Percentiles rank a stretch among this genome's conserved stretches.
Conservation (phyloP, 805 yeast species). For the Wickerhamomyces subpelliculosus region DNA sequence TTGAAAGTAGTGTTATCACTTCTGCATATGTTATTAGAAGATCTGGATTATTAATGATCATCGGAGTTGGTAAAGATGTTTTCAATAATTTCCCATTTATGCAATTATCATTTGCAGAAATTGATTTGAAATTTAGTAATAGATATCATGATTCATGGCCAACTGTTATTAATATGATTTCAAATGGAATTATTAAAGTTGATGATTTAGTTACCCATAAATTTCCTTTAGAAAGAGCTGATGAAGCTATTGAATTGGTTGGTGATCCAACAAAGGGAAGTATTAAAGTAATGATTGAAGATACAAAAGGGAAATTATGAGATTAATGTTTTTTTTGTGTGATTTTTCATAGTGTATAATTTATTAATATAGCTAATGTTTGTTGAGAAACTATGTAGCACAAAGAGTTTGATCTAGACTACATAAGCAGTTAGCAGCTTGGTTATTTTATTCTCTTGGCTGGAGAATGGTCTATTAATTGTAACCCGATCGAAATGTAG, state of each 20-base stretch:
- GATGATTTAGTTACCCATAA: slow-evolving; percentile 38
- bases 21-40: slow-evolving; percentile 36
- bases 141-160: slow-evolving; percentile 49
- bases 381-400: not conserved
- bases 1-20: slow-evolving; percentile 36
- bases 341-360: too few relatives aligned
- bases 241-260: slow-evolving; percentile 25
- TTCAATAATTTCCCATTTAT: slow-evolving; percentile 42
- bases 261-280: slow-evolving; percentile 34
- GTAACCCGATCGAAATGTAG: too few relatives aligned
- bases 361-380: not conserved
- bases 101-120: slow-evolving; percentile 43
- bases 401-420: too few relatives aligned
- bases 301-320: slow-evolving; percentile 9
- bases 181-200: slow-evolving; percentile 34
- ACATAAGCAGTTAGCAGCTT: too few relatives aligned
- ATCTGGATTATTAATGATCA: slow-evolving; percentile 37
- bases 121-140: slow-evolving; percentile 40
- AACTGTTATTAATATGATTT: slow-evolving; percentile 37
- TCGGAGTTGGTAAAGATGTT: slow-evolving; percentile 42
- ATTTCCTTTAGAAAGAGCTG: slow-evolving; percentile 37
- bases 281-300: slow-evolving; percentile 39
- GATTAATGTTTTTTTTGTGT: too few relatives aligned
- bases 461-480: too few relatives aligned
- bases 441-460: too few relatives aligned